Base-by-base conservation (phyloP, 192 early-diverging fungal genomes). In the Backusella tarrabulga region DNA sequence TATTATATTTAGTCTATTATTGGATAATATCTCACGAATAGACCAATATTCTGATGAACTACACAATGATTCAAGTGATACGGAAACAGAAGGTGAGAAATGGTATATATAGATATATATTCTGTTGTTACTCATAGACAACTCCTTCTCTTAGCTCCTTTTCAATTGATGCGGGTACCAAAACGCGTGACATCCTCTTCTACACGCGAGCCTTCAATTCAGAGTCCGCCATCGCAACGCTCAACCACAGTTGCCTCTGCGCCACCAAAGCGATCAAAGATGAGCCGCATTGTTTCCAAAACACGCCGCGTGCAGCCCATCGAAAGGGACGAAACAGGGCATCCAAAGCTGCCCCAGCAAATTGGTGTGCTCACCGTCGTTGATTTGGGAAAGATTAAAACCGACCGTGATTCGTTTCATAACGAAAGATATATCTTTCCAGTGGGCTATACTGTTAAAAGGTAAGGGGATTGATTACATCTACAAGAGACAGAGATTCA, bases 351-450 rank as follows among this genome's bases (percentile, higher is more conserved):
- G 66, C 97, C 97, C 0, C 83, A 95, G 17, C 86, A 91, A 41
- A 85, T 95, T 17, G 97, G 96, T 6, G 88, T 94, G 9, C 85
- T 96, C 9, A 95, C 92, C 6, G 85, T 98, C 23, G 77, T 90
- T 17, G 75, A 73, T 71, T 85, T 96, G 17, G 97, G 97, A n/a
- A 76, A 72, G 17, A 90, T 98, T 32, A 87, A 94, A 4, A 87
- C 85, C 77, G 93, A 96, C 75, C 87, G 92, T 12, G 87, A 91
- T 50, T 85, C 88, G 0, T 98, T 93, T 78, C 96, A 98, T 74
- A 95, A 88, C 73, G 95, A 97, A 76, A 88, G 95, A 15, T 96
- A 98, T 77, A 97, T 98, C 46, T 98, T 89, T 85, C 97, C 97
- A 1, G 92, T 97, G 3, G 96, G 97, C 8, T 98, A 95, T 83